These are phyloP conservation scores for Floccularia luteovirens DNA, from an alignment of 768 basidiomycete genomes.

Conservation along the genomic window DNA sequence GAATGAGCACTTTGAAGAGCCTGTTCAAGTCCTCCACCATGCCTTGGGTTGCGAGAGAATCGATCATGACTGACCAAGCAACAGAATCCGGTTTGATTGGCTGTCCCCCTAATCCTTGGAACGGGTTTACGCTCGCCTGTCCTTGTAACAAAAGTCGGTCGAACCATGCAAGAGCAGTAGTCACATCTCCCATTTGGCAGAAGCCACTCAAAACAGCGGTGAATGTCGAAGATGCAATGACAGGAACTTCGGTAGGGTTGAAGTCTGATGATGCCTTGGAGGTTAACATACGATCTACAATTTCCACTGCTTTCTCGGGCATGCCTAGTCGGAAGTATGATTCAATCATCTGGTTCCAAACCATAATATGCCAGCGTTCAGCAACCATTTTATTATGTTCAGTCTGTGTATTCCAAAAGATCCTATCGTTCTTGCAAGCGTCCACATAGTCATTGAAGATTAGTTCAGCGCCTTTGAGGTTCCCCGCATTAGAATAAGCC, in stretches of 20 bases:
- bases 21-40: conserved; percentile 49
- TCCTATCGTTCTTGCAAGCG: conserved; percentile 27
- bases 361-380: conserved; percentile 30
- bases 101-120: conserved; percentile 27
- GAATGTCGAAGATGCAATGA: conserved; percentile 57
- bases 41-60: conserved; percentile 39
- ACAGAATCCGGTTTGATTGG: conserved; percentile 37
- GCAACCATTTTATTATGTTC: conserved; percentile 4
- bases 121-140: conserved; percentile 23
- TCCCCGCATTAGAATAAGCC: conserved; percentile 44
- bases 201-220: conserved; percentile 61
- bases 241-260: conserved; percentile 35
- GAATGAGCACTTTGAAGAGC: conserved; percentile 34
- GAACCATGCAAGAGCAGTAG: conserved; percentile 67
- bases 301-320: conserved; percentile 52
- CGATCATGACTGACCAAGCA: conserved; percentile 56
- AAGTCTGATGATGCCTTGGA: conserved; percentile 27
- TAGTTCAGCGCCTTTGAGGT: conserved; percentile 40
- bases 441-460: conserved; percentile 55
- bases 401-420: conserved; percentile 20
- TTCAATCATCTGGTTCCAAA: conserved; percentile 75
- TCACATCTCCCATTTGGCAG: conserved; percentile 48
- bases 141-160: conserved; percentile 46
- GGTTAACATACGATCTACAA: conserved; percentile 69
- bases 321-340: conserved; percentile 61